Base-by-base conservation (phyloP, 108 stramenopile genomes). In the Cyclotella choctawhatcheeana region DNA sequence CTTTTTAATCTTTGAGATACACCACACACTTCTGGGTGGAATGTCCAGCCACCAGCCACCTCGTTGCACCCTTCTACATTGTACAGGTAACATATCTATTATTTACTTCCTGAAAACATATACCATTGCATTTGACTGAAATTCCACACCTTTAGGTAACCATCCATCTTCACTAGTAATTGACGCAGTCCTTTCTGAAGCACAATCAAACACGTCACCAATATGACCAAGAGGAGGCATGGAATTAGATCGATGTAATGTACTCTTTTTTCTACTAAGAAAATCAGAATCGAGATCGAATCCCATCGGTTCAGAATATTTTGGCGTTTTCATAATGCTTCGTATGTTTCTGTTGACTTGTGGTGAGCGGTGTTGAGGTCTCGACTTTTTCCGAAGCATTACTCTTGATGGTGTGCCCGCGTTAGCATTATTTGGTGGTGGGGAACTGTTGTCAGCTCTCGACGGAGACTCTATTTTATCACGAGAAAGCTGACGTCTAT, bases 291-390 rank as follows among this genome's bases (percentile, higher is more conserved):
- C 12, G 47, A n/a, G 47, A 4, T 48, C 17, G 4, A 48, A n/a
- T 48, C 4, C 8, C 4, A 48, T n/a, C 12, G 8, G 37, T 10
- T 4, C 16, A n/a, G 47, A 48, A n/a, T 48, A 48, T n/a, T 48
- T 48, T 8, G 47, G 47, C 18, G 47, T 8, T 48, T 48, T 40
- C 47, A 48, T 48, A 48, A 48, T 48, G 47, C 47, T 48, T 4
- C 16, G 4, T 48, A 48, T 4, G 18, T 8, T 48, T 48, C 17
- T 10, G 17, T 48, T 48, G 17, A 48, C n/a, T 48, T 48, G 47
- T 4, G 47, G 47, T 48, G 47, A 48, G 17, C 47, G 47, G 47
- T 48, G 47, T 48, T 48, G 47, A n/a, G 47, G 47, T n/a, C 4
- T 48, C 4, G 4, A 48, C 18, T 48, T 48, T n/a, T 48, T 48